These are phyloP conservation scores for Berberis vulgaris DNA, from an alignment of 164 flowering plant genomes.

Conservation along the genomic window DNA sequence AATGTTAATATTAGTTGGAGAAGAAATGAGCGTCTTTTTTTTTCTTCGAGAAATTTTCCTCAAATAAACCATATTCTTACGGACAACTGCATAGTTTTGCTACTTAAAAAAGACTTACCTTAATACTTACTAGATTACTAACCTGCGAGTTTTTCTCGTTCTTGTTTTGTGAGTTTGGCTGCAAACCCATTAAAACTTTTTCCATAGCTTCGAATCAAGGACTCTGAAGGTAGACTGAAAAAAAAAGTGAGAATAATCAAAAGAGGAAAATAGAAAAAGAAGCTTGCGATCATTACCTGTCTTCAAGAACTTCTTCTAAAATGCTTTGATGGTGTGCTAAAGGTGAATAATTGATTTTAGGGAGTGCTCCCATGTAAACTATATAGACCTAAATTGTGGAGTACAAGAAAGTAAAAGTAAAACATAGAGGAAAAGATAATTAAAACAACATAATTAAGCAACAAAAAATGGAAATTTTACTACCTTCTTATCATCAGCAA, in stretches of 20 bases:
- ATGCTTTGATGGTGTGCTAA: not conserved
- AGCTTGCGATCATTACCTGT: not conserved
- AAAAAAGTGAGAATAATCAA: not conserved
- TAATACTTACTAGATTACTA: not conserved
- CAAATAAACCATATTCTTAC: too few relatives aligned
- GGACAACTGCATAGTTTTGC: too few relatives aligned
- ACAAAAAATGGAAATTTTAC: too few relatives aligned
- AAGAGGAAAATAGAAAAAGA: not conserved
- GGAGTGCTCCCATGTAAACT: not conserved
- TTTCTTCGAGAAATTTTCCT: too few relatives aligned
- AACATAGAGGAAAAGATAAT: too few relatives aligned
- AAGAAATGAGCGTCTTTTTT: too few relatives aligned
- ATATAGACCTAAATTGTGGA: not conserved
- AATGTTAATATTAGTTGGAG: too few relatives aligned
- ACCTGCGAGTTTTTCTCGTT: not conserved
- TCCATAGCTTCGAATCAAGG: not conserved
- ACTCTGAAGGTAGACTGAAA: not conserved
- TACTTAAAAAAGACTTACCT: too few relatives aligned
- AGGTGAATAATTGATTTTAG: not conserved
- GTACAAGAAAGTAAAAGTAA: too few relatives aligned
- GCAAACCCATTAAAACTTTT: constrained; percentile 1
- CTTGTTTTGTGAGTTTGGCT: not conserved
- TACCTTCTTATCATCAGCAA: too few relatives aligned
- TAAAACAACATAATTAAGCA: too few relatives aligned
- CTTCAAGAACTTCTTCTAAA: not conserved